Evolutionary conservation across 495 filamentous ascomycete genomes (phyloP).

Genomic region (Penicillium paxilli): DNA sequence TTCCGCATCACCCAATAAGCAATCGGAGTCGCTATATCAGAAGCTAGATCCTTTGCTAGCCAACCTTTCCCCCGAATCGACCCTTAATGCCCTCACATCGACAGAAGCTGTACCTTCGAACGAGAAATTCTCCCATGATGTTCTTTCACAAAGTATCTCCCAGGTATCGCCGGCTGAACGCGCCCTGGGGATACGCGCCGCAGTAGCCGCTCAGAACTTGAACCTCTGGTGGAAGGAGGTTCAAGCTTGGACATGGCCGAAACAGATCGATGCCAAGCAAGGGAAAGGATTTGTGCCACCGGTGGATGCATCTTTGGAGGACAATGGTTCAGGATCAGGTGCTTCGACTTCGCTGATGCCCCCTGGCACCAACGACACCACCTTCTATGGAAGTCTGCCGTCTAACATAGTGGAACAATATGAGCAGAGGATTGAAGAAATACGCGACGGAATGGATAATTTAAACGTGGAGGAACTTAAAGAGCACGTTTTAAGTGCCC

Average conservation of each 20-base stretch:
- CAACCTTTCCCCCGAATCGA: slow-evolving; percentile 56
- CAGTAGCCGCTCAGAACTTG: slow-evolving; percentile 71
- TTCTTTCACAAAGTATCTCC: slow-evolving; percentile 65
- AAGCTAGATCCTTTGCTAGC: slow-evolving; percentile 51
- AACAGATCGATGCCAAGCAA: slow-evolving; percentile 29
- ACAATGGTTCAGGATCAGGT: background rate
- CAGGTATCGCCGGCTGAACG: slow-evolving; percentile 65
- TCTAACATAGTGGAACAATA: slow-evolving; percentile 61
- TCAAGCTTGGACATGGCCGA: slow-evolving; percentile 72
- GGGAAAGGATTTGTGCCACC: slow-evolving; percentile 61
- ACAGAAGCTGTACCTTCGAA: slow-evolving; percentile 57
- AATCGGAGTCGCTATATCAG: slow-evolving; percentile 27
- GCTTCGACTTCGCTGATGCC: slow-evolving; percentile 1
- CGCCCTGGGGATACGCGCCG: slow-evolving; percentile 71
- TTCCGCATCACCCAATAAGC: slow-evolving; percentile 28
- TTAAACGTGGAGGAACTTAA: slow-evolving; percentile 90
- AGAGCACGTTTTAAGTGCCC: slow-evolving; percentile 77
- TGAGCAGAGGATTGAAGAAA: slow-evolving; percentile 74
- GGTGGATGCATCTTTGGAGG: slow-evolving; percentile 1
- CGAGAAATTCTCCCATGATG: slow-evolving; percentile 45
- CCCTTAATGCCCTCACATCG: slow-evolving; percentile 52
- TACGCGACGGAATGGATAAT: slow-evolving; percentile 72
- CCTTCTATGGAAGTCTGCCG: slow-evolving; percentile 71
- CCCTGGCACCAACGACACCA: slow-evolving; percentile 24
- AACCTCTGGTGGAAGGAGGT: slow-evolving; percentile 78